Evolutionary conservation across 108 stramenopile species (phyloP).

Genomic region (Pseudonitzschia multiseries): DNA sequence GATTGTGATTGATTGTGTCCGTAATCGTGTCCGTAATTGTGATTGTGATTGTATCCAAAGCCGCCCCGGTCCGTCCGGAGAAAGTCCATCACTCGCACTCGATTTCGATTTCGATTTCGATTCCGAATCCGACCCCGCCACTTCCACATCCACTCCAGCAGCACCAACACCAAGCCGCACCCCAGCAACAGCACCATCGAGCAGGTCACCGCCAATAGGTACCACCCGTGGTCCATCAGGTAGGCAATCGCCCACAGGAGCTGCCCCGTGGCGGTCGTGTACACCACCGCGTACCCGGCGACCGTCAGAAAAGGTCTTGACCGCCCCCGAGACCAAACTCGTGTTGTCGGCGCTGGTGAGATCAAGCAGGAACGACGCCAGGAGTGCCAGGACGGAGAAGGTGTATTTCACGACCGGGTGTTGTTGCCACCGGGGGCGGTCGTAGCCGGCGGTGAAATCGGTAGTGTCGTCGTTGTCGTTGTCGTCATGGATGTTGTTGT

Average conservation of each 20-base stretch:
- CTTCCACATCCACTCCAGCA: constrained; percentile 34
- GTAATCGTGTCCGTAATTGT: no score
- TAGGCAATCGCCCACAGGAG: constrained; percentile 23
- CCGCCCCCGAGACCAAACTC: not conserved
- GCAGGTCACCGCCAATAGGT: constrained; percentile 17
- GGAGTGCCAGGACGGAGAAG: not conserved
- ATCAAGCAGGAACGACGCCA: not conserved
- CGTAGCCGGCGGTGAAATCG: constrained; percentile 9
- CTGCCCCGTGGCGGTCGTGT: constrained; percentile 8
- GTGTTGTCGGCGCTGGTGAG: constrained; percentile 27
- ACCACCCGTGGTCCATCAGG: constrained; percentile 25
- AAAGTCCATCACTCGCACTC: no score
- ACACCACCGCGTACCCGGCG: constrained; percentile 7
- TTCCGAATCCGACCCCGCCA: constrained; percentile 6
- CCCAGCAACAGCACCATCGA: constrained; percentile 12
- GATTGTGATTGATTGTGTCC: no score
- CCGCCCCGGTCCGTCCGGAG: no score
- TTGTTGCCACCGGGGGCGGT: not conserved
- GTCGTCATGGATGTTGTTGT: not conserved
- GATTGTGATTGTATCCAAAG: no score
- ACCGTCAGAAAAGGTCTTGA: not conserved
- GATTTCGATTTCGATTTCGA: not conserved
- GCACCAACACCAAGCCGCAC: not conserved
- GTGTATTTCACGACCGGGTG: not conserved
- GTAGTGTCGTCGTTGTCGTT: not conserved